Conservation (phyloP, 2,329 filamentous ascomycete species). For the Colletotrichum limetticola region DNA sequence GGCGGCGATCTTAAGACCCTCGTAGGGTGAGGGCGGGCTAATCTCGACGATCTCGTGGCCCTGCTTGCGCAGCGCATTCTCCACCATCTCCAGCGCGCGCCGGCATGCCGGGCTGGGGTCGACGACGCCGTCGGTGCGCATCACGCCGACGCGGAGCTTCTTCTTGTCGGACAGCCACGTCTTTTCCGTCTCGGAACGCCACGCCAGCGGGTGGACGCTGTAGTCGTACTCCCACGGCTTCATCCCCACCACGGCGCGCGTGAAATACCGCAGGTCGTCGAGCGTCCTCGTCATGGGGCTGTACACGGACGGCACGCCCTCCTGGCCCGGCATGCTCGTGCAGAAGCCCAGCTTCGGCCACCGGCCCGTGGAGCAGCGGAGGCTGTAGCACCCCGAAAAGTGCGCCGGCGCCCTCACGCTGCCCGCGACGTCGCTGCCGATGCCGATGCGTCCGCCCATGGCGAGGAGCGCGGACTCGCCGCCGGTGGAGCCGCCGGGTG, state of each 20-base stretch:
- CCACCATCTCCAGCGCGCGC: slow-evolving; percentile 78
- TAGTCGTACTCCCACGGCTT: slow-evolving; percentile 91
- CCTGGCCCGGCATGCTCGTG: slow-evolving; percentile 93
- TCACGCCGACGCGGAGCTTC: slow-evolving; percentile 77
- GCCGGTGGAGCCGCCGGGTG: slow-evolving; percentile 88
- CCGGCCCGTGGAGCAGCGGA: slow-evolving; percentile 87
- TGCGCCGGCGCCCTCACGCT: slow-evolving; percentile 89
- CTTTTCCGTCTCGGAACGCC: slow-evolving; percentile 71
- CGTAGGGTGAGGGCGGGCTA: slow-evolving; percentile 76
- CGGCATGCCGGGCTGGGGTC: slow-evolving; percentile 87
- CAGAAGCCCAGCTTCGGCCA: slow-evolving; percentile 88
- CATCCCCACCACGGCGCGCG: slow-evolving; percentile 80
- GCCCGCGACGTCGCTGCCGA: slow-evolving; percentile 91
- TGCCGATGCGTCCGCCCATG: slow-evolving; percentile 84
- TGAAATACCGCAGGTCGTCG: slow-evolving; percentile 86
- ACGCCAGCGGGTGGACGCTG: slow-evolving; percentile 84
- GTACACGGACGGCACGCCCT: slow-evolving; percentile 89
- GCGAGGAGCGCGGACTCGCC: slow-evolving; percentile 87
- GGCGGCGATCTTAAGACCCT: slow-evolving; percentile 80
- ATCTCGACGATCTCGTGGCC: slow-evolving; percentile 80
- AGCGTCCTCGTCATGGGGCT: slow-evolving; percentile 92
- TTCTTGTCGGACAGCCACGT: slow-evolving; percentile 68
- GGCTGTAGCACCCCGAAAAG: slow-evolving; percentile 87
- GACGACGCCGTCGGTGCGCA: slow-evolving; percentile 84
- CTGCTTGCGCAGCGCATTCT: slow-evolving; percentile 72